Evolutionary conservation across 225 moss, liverwort and hornwort genomes (phyloP).

Genomic region (Pleurozium schreberi): DNA sequence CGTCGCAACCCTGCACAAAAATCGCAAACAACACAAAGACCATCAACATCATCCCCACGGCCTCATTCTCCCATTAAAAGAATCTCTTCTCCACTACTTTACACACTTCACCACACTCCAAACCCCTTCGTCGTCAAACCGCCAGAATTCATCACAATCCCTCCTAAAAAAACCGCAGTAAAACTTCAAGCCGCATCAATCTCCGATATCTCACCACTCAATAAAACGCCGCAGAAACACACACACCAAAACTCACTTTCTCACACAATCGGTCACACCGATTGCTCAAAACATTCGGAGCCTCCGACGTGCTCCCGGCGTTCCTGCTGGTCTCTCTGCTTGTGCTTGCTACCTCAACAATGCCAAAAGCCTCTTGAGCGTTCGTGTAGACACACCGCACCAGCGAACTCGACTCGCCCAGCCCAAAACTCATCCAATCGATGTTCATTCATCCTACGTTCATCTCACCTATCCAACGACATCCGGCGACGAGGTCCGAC

Average conservation of each 20-base stretch:
- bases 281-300: not conserved
- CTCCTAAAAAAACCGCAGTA: not conserved
- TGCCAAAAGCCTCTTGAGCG: not conserved
- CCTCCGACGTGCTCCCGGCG: not conserved
- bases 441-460: not conserved
- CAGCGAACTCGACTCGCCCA: not conserved
- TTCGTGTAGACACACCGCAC: conserved; percentile 3
- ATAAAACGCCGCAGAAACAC: not conserved
- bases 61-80: not conserved
- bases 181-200: not conserved
- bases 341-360: not conserved
- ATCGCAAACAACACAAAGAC: conserved; percentile 9
- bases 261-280: not conserved
- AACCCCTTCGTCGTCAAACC: not conserved
- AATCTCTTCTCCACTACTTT: not conserved
- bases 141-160: conserved; percentile 3
- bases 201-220: not conserved
- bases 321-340: not conserved
- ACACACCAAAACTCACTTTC: not conserved
- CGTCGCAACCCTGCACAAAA: conserved; percentile 21
- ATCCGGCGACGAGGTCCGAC: not conserved
- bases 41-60: not conserved
- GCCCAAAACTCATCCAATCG: not conserved
- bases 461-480: not conserved
- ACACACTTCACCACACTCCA: not conserved